phyloP scores from a whole-genome alignment of 768 basidiomycete species.

The Termitomyces sp. region DNA sequence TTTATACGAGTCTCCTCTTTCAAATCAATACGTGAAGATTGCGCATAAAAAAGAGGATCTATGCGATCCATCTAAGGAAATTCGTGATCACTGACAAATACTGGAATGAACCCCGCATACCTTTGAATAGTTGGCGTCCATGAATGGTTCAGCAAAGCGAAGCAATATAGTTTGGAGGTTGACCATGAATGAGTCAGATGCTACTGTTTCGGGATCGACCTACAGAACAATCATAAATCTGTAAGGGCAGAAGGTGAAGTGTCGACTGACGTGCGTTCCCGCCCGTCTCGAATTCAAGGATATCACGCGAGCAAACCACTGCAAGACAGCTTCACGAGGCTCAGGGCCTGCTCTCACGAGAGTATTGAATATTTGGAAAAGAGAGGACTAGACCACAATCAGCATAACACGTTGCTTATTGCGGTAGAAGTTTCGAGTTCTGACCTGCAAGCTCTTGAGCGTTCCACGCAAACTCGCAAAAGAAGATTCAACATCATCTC shows the following conservation, averaged over 20 bases:
- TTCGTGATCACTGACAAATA: not conserved
- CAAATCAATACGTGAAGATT: conserved; percentile 66
- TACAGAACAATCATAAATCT: conserved; percentile 19
- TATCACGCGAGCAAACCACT: conserved; percentile 73
- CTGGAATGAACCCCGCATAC: conserved; percentile 29
- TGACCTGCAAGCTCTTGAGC: conserved; percentile 76
- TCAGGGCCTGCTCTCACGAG: conserved; percentile 80
- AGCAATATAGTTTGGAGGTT: conserved; percentile 82
- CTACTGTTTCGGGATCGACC: conserved; percentile 83
- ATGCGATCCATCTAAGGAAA: conserved; percentile 77
- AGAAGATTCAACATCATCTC: conserved; percentile 75
- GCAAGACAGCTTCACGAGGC: conserved; percentile 74
- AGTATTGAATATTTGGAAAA: conserved; percentile 86
- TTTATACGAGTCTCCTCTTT: conserved; percentile 92
- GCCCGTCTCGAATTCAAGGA: conserved; percentile 77
- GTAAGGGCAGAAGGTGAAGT: not conserved
- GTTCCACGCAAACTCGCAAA: conserved; percentile 84
- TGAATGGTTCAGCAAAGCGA: conserved; percentile 88
- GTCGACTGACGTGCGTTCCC: conserved; percentile 71
- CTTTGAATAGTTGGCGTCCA: conserved; percentile 88
- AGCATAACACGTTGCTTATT: not conserved
- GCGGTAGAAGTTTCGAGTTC: not conserved
- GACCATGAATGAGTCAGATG: conserved; percentile 89
- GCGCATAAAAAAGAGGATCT: conserved; percentile 75
- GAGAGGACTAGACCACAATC: conserved; percentile 32